Percentiles rank a stretch among this genome's conserved stretches.
Conservation (phyloP, 78 protist genomes). For the Diacronema lutheri region DNA sequence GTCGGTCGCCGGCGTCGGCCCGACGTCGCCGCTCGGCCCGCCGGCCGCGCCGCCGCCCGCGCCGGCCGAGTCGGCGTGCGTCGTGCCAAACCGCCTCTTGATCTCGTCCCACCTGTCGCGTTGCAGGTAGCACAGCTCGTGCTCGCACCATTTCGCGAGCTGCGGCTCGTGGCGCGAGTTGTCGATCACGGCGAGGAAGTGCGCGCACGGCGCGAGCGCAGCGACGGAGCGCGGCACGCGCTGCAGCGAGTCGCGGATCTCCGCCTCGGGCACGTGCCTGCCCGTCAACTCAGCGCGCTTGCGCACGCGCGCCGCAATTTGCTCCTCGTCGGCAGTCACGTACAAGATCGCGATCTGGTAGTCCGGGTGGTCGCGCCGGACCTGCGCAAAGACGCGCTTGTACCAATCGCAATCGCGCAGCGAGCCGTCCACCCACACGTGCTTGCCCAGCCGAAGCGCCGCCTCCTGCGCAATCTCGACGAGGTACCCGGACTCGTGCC, state of each 20-base stretch:
- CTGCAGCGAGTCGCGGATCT: neutral
- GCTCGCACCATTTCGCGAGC: neutral
- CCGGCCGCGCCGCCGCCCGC: too few relatives aligned
- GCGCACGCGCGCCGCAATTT: neutral
- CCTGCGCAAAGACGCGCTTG: neutral
- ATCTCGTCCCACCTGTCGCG: too few relatives aligned
- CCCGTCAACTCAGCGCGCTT: neutral
- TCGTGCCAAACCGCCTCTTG: too few relatives aligned
- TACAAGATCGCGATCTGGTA: slow-evolving; percentile 15
- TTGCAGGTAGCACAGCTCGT: neutral
- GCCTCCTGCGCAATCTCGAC: slow-evolving; percentile 19
- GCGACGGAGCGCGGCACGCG: neutral
- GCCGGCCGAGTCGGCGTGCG: too few relatives aligned
- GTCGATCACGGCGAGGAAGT: neutral
- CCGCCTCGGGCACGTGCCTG: neutral
- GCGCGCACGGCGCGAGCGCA: neutral
- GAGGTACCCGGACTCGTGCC: neutral
- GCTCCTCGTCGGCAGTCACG: neutral
- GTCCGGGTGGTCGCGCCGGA: neutral
- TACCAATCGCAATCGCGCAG: slow-evolving; percentile 6
- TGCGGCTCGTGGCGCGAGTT: neutral
- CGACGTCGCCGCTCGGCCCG: too few relatives aligned
- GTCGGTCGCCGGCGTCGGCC: too few relatives aligned
- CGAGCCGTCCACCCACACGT: slow-evolving; percentile 34
- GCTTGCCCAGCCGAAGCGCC: neutral